phyloP scores from a whole-genome alignment of 2,329 filamentous ascomycete genomes.

The Microdochium nivale region DNA sequence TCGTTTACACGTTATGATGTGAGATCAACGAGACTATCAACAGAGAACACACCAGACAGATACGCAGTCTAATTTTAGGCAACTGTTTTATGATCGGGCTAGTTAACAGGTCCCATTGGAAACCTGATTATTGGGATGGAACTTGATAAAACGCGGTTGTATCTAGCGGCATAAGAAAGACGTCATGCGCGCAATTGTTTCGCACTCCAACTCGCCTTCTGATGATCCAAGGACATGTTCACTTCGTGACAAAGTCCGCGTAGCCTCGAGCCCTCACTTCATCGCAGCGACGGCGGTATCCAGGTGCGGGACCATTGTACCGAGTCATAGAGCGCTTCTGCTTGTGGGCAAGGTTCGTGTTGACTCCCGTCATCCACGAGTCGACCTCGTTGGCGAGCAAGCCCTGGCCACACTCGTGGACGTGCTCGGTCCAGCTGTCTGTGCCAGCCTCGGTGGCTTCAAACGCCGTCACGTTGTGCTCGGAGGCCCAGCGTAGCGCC shows the following conservation, averaged over 20 bases:
- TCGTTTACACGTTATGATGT: too few relatives aligned
- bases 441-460: conserved; percentile 30
- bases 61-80: too few relatives aligned
- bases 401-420: conserved; percentile 33
- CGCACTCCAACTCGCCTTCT: too few relatives aligned
- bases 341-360: conserved; percentile 38
- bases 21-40: too few relatives aligned
- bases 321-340: conserved; percentile 34
- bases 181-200: too few relatives aligned
- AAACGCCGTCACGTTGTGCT: conserved; percentile 22
- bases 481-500: conserved; percentile 21
- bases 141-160: too few relatives aligned
- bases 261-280: not conserved
- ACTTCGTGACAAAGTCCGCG: not conserved
- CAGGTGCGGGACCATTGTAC: conserved; percentile 34
- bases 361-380: conserved; percentile 47
- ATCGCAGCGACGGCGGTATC: conserved; percentile 27
- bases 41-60: too few relatives aligned
- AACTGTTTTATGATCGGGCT: too few relatives aligned
- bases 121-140: too few relatives aligned
- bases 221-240: too few relatives aligned
- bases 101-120: too few relatives aligned
- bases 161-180: too few relatives aligned
- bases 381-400: conserved; percentile 37
- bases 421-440: conserved; percentile 36